Conservation (phyloP, 495 filamentous ascomycete species). For the Penicillium ochrochloron region DNA sequence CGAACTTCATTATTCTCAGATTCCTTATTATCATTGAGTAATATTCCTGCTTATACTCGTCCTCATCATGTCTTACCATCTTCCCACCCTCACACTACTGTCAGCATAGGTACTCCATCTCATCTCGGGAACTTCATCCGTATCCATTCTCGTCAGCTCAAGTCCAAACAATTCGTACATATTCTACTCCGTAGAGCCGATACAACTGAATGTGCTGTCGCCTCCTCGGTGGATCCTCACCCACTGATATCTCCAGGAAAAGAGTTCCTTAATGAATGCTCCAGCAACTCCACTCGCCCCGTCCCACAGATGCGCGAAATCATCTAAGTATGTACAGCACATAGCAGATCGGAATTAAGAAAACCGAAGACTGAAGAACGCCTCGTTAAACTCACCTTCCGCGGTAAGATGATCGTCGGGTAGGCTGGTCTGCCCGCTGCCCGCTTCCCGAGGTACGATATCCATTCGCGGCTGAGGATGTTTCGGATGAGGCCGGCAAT, state of each 20-base stretch:
- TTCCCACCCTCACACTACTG: neutral
- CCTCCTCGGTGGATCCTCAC: constrained; percentile 5
- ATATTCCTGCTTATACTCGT: neutral
- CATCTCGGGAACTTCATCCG: constrained; percentile 2
- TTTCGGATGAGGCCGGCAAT: neutral
- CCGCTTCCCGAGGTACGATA: constrained; percentile 1
- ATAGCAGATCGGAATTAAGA: neutral
- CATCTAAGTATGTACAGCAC: neutral
- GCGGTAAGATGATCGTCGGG: constrained; percentile 2
- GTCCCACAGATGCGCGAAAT: constrained; percentile 2
- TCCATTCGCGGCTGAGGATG: neutral
- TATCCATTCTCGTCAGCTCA: neutral
- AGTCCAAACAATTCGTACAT: neutral
- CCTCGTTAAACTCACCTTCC: neutral
- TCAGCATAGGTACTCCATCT: neutral
- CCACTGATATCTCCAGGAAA: neutral
- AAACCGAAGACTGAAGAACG: neutral
- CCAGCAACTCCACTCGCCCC: neutral
- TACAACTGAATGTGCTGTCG: constrained; percentile 1
- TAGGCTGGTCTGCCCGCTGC: neutral
- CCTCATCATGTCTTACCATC: neutral
- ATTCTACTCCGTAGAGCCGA: neutral
- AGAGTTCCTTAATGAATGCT: neutral
- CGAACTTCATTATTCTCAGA: neutral
- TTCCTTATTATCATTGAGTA: neutral